A percentile compares a stretch with the other conserved stretches of the same genome.
Conservation (phyloP, 768 basidiomycete genomes). For the Rhodotorula babjevae region DNA sequence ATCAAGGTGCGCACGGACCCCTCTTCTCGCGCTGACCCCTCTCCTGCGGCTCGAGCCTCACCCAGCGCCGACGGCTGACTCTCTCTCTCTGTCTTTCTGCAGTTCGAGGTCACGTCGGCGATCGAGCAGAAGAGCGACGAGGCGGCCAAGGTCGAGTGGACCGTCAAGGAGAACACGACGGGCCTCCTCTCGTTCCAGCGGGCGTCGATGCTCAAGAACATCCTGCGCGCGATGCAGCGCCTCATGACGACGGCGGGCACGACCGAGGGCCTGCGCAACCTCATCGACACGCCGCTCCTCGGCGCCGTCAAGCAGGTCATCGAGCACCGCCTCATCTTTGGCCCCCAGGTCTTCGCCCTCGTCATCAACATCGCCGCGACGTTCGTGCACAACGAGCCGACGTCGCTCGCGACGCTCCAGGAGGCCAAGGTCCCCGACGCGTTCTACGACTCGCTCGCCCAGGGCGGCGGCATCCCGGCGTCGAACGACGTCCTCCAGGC, state of each 20-base stretch:
- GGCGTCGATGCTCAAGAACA: constrained; percentile 78
- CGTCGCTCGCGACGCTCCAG: constrained; percentile 84
- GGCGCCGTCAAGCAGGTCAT: constrained; percentile 84
- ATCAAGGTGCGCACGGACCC: constrained; percentile 60
- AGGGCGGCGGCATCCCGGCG: constrained; percentile 39
- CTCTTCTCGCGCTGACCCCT: background rate
- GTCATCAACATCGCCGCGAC: constrained; percentile 42
- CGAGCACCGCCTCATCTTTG: constrained; percentile 73
- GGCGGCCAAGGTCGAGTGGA: constrained; percentile 28
- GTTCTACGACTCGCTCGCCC: constrained; percentile 79
- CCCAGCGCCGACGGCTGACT: background rate
- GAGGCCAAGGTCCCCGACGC: constrained; percentile 82
- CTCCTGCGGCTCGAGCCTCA: background rate
- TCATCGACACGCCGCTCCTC: constrained; percentile 83
- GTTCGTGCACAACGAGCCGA: constrained; percentile 88
- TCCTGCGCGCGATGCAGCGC: constrained; percentile 84
- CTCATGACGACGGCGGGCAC: constrained; percentile 97
- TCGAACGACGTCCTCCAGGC: constrained; percentile 72
- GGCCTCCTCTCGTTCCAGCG: constrained; percentile 67
- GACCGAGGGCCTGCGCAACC: constrained; percentile 84
- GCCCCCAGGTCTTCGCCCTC: constrained; percentile 75
- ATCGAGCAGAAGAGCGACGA: constrained; percentile 58
- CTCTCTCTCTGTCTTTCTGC: background rate
- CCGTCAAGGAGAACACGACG: constrained; percentile 24
- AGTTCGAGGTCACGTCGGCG: constrained; percentile 67